phyloP scores from a whole-genome alignment of 352 stramenopile species.

The Phytophthora pini region DNA sequence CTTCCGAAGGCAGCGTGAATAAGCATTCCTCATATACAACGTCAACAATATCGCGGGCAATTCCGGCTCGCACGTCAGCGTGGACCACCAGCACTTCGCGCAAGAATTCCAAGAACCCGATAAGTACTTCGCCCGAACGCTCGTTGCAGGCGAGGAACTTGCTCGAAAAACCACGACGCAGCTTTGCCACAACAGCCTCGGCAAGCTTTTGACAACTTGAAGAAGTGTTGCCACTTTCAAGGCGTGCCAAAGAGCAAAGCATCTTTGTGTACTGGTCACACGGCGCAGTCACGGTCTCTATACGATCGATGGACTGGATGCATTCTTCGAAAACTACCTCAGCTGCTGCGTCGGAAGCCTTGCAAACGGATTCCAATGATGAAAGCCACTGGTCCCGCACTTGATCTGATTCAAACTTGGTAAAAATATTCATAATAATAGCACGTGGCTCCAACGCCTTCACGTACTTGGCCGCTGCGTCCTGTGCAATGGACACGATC shows the following conservation, averaged over 20 bases:
- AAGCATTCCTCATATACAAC: constrained; percentile 87
- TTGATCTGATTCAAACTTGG: constrained; percentile 72
- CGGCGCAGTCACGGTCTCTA: constrained; percentile 65
- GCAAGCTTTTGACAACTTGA: constrained; percentile 63
- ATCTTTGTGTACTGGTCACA: constrained; percentile 81
- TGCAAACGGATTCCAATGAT: constrained; percentile 80
- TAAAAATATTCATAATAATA: constrained; percentile 66
- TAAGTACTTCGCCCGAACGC: constrained; percentile 67
- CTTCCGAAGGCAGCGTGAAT: constrained; percentile 78
- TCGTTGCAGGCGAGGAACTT: constrained; percentile 86
- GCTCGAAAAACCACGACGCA: constrained; percentile 73
- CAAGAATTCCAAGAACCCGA: constrained; percentile 81
- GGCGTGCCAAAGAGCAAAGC: constrained; percentile 72
- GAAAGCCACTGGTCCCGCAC: constrained; percentile 87
- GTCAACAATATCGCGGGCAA: constrained; percentile 73
- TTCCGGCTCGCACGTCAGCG: constrained; percentile 50
- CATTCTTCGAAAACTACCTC: constrained; percentile 73
- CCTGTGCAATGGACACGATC: constrained; percentile 73
- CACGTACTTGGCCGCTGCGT: constrained; percentile 74
- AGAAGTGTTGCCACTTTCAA: constrained; percentile 51
- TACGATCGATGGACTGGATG: constrained; percentile 64
- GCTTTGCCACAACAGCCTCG: constrained; percentile 59
- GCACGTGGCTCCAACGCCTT: constrained; percentile 45
- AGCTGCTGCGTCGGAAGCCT: constrained; percentile 46
- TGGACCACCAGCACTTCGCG: constrained; percentile 73